These are phyloP conservation scores for Sclerotinia spermophila DNA, from an alignment of 2,329 filamentous ascomycete species.

Conservation along the genomic window DNA sequence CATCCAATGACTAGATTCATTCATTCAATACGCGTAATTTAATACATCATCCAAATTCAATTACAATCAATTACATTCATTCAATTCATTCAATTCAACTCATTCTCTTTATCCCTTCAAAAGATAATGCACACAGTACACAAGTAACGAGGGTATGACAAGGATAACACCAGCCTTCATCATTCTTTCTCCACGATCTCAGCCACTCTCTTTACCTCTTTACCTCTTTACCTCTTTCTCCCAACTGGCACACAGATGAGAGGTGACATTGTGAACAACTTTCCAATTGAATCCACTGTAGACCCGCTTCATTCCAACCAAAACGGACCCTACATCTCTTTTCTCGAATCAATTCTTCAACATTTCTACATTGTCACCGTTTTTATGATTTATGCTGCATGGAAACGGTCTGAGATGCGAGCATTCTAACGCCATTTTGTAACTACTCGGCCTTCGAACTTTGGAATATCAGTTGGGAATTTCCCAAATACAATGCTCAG, in stretches of 20 bases:
- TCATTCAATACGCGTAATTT: background rate
- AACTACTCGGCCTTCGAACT: slow-evolving; percentile 11
- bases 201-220: slow-evolving; percentile 15
- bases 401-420: slow-evolving; percentile 5
- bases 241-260: background rate
- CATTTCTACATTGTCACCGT: background rate
- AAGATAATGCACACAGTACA: background rate
- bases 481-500: slow-evolving; percentile 26
- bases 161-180: slow-evolving; percentile 17
- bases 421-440: slow-evolving; percentile 4
- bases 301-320: slow-evolving; percentile 13
- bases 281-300: slow-evolving; percentile 2
- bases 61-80: background rate
- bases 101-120: background rate
- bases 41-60: background rate
- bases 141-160: background rate
- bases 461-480: slow-evolving; percentile 1
- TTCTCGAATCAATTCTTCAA: slow-evolving; percentile 5
- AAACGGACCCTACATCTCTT: background rate
- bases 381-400: slow-evolving; percentile 7
- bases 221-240: slow-evolving; percentile 8
- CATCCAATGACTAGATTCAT: background rate
- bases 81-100: background rate
- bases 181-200: slow-evolving; percentile 18
- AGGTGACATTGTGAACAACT: slow-evolving; percentile 10